A percentile compares a stretch with the other conserved stretches of the same genome.
Evolutionary conservation across 2,329 filamentous ascomycete genomes (phyloP).

Genomic region (Xylariales sp.): DNA sequence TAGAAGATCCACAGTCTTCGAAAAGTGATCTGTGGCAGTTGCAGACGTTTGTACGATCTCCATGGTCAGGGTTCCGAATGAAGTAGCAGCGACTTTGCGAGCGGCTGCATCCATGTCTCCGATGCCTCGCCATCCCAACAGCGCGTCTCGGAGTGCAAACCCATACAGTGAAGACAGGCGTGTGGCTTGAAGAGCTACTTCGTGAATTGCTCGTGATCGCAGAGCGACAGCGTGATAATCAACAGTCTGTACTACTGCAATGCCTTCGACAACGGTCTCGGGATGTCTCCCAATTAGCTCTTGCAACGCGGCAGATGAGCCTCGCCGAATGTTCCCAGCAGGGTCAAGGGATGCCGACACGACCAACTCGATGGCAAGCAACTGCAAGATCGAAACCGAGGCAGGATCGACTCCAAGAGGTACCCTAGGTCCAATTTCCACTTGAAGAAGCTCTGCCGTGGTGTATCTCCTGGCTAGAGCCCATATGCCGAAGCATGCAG

Average conservation of each 20-base stretch:
- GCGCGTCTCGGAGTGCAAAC: conserved; percentile 61
- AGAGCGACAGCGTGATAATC: conserved; percentile 93
- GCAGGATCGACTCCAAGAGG: conserved; percentile 31
- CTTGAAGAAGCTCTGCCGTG: conserved; percentile 67
- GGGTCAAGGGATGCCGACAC: conserved; percentile 82
- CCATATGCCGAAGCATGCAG: conserved; percentile 96
- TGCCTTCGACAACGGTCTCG: conserved; percentile 75
- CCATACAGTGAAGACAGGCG: conserved; percentile 66
- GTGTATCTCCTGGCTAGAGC: conserved; percentile 82
- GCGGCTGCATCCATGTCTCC: conserved; percentile 72
- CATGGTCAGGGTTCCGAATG: conserved; percentile 58
- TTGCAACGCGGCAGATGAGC: conserved; percentile 88
- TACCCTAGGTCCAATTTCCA: conserved; percentile 46
- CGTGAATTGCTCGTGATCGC: conserved; percentile 73
- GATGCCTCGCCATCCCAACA: conserved; percentile 86
- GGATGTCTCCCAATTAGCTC: conserved; percentile 92
- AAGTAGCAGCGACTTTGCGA: conserved; percentile 65
- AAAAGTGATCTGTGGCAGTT: conserved; percentile 21
- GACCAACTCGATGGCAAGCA: conserved; percentile 76
- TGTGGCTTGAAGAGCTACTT: conserved; percentile 68
- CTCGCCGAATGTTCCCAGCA: conserved; percentile 87
- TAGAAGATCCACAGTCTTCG: conserved; percentile 35
- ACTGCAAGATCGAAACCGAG: conserved; percentile 59
- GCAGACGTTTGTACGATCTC: conserved; percentile 25
- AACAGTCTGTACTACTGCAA: conserved; percentile 79